Conservation (phyloP, 208 protist genomes). For the Leishmania major region DNA sequence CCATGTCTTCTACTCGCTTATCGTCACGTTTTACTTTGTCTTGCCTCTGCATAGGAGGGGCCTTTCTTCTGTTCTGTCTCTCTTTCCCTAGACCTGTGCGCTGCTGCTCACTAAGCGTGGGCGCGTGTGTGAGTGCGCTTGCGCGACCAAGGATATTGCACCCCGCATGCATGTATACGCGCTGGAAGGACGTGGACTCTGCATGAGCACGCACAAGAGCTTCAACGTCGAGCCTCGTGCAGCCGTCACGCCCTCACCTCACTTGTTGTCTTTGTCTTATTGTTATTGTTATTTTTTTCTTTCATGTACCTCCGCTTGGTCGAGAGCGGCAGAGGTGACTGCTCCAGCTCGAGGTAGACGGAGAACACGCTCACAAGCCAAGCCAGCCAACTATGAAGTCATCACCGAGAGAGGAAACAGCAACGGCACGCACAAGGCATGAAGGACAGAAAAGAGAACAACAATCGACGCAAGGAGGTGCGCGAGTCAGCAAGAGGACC, state of each 20-base stretch:
- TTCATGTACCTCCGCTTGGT: not conserved
- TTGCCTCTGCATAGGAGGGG: not conserved
- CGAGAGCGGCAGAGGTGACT: not conserved
- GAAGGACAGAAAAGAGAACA: not conserved
- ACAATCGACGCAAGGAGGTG: not conserved
- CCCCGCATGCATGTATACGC: not conserved
- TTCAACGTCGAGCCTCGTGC: not conserved
- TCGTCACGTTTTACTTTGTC: not conserved
- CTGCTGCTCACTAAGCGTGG: not conserved
- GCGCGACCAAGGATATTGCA: not conserved
- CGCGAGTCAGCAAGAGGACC: not conserved
- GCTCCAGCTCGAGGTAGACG: not conserved
- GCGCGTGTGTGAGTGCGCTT: no score
- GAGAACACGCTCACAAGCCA: not conserved
- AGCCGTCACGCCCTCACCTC: not conserved
- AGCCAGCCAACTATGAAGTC: not conserved
- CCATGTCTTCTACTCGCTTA: not conserved
- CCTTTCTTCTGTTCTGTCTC: not conserved
- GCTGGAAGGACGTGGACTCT: not conserved
- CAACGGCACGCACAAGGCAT: not conserved
- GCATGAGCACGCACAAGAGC: not conserved
- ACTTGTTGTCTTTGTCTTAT: not conserved
- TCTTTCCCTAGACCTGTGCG: not conserved
- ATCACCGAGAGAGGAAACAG: no score
- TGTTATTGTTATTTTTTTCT: not conserved